Base-by-base conservation (phyloP, 768 basidiomycete genomes). In the Paxillus rubicundulus region DNA sequence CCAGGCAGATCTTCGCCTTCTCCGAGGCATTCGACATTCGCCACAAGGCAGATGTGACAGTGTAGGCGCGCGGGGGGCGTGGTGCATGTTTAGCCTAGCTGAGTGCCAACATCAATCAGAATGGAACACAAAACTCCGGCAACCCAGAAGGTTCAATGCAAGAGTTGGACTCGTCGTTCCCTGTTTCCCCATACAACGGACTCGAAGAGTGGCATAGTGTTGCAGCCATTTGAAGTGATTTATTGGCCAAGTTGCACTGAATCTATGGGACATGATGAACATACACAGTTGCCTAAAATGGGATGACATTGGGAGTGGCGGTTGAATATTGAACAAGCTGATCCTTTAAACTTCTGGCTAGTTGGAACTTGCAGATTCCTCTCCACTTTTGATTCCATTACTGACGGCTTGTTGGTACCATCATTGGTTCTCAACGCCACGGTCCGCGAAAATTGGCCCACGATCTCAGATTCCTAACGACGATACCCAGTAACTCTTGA, bases 281-380 rank as follows among this genome's bases (percentile, higher is more conserved):
- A 44, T 44, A 27, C 12, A 44, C 24, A 27, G 34, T 49, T 60
- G 10, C 59, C 51, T 57, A 53, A 60, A 60, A 57, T 39, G 42
- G 57, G 56, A 43, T 8, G 36, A 4, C 10, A 42, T 50, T 46
- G 28, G 54, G 37, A 41, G 38, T 21, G 47, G 37, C 46, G 13
- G 44, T 49, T 49, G 38, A 24, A 24, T 24, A 32, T 55, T 57
- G 41, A 49, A 48, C 24, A 17, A 18, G 47, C 27, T 18, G 37
- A 38, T 37, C 24, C 46, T 14, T 28, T 45, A 37, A 27, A 47
- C 34, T n/a, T 8, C 27, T 30, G 41, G 24, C 20, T 32, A 10
- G 14, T 43, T 2, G 9, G 24, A 24, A 24, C 24, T 24, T 4
- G 24, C 24, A 6, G 24, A 24, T 24, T 24, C 3, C 24, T 24